These are phyloP conservation scores for Kwoniella sp. DNA, from an alignment of 768 basidiomycete species.

Conservation along the genomic window DNA sequence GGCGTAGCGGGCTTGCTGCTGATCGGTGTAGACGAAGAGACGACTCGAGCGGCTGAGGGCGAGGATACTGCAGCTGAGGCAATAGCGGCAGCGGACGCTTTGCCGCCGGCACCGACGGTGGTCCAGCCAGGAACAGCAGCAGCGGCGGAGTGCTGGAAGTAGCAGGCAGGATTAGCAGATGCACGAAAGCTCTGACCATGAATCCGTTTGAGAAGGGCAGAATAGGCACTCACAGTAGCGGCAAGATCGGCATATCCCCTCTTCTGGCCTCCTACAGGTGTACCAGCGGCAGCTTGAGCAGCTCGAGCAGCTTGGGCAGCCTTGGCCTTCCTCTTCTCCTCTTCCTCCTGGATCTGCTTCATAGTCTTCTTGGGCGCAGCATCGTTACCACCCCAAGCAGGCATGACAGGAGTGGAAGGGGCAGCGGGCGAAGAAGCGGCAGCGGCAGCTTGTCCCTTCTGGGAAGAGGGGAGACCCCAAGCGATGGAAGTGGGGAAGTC, in stretches of 20 bases:
- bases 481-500: conserved; percentile 58
- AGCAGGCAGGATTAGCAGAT: too few species aligned
- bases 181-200: not conserved
- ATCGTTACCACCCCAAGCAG: conserved; percentile 68
- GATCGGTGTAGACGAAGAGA: conserved; percentile 10
- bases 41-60: conserved; percentile 36
- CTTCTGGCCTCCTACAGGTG: conserved; percentile 57
- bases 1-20: conserved; percentile 56
- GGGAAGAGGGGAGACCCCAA: conserved; percentile 60
- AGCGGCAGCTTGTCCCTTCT: conserved; percentile 63
- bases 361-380: conserved; percentile 75
- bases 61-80: conserved; percentile 48
- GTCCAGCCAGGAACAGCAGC: conserved; percentile 70
- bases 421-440: conserved; percentile 61
- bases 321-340: conserved; percentile 77
- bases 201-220: not conserved
- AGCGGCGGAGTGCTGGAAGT: conserved; percentile 23
- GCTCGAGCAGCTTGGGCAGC: conserved; percentile 60
- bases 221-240: conserved; percentile 56
- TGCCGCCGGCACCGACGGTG: conserved; percentile 76
- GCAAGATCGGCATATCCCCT: conserved; percentile 79
- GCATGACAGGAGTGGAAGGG: conserved; percentile 59
- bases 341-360: conserved; percentile 99
- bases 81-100: conserved; percentile 40
- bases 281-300: conserved; percentile 55